phyloP scores from a whole-genome alignment of 1,139 yeast genomes.

The Candida sanyaensis region DNA sequence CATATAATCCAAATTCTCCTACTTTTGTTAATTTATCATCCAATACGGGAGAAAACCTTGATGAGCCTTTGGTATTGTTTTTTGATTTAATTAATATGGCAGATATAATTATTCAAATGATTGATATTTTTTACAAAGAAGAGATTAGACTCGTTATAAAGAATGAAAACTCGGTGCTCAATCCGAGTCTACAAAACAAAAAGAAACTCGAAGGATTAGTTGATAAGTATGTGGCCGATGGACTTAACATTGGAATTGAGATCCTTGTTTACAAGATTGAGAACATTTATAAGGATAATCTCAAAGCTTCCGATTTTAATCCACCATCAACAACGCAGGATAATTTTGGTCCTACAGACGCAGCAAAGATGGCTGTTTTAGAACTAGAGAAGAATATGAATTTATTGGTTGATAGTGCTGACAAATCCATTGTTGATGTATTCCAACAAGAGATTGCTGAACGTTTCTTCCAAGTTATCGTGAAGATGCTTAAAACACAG shows the following conservation, averaged over 20 bases:
- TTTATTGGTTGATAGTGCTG: slow-evolving; percentile 80
- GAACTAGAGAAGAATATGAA: slow-evolving; percentile 74
- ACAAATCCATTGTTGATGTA: slow-evolving; percentile 83
- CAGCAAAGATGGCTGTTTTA: slow-evolving; percentile 64
- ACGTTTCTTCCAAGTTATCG: slow-evolving; percentile 74
- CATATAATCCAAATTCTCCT: slow-evolving; percentile 60
- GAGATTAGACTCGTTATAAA: slow-evolving; percentile 71
- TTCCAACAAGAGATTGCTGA: slow-evolving; percentile 94
- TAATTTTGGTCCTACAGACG: slow-evolving; percentile 61
- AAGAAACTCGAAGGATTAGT: slow-evolving; percentile 76
- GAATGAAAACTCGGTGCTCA: slow-evolving; percentile 72
- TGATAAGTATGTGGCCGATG: slow-evolving; percentile 90
- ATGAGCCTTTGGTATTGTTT: slow-evolving; percentile 83
- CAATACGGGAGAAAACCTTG: slow-evolving; percentile 29
- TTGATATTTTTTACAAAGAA: slow-evolving; percentile 86
- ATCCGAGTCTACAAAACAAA: slow-evolving; percentile 79
- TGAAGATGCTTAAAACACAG: slow-evolving; percentile 69
- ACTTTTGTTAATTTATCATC: slow-evolving; percentile 14
- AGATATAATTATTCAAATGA: slow-evolving; percentile 89
- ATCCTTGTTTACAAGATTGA: slow-evolving; percentile 79
- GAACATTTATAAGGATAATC: slow-evolving; percentile 28
- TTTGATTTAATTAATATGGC: slow-evolving; percentile 92
- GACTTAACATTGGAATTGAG: slow-evolving; percentile 86
- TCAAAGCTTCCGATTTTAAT: slow-evolving; percentile 36
- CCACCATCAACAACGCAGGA: slow-evolving; percentile 20